Evolutionary conservation across 2,329 filamentous ascomycete genomes (phyloP), one percentile per base, ranked within the genome.

Genomic region (Hymenoscyphus repandus): DNA sequence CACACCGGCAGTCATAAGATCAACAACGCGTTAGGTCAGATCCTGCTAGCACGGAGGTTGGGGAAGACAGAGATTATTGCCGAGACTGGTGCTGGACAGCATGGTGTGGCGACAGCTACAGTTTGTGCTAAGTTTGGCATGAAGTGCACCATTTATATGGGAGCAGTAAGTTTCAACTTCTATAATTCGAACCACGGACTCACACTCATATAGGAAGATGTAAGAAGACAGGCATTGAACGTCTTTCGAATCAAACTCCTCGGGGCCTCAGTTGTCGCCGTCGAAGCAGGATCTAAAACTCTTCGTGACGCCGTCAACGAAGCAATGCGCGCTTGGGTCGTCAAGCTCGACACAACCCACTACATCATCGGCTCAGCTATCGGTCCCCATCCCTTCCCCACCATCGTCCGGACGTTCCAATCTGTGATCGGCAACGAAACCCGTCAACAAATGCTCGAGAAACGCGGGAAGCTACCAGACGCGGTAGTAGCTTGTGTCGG

Each of bases 1-100:
- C 93, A 99, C 69, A 97, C 93, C 7, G 93, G 93, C 59, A 95
- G 88, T 56, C 93, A 99, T 78, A 99, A 99, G 80, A 97, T 99
- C 77, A 99, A 99, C 77, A 99, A 99, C 64, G 93, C 93, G 0
- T 76, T 99, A 7, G 93, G 93, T 2, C 93, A 99, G 70, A 83
- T 96, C 44, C 79, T 99, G 12, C 74, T 99, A 36, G 93, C 93
- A 1, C 80, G 80, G 62, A 79, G 90, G 55, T 73, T 99, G 44
- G 93, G 93, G 45, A 99, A 99, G 80, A 96, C 85, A 5, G 87
- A 90, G 68, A 97, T 99, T 63, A 99, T 99, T 62, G 93, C 93
- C 44, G 93, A 99, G 74, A 99, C 93, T 13, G 93, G 93, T 60
- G 93, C 93, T 48, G 93, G 93, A 15, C 93, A 99, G 73, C 93